phyloP scores from a whole-genome alignment of 2,329 filamentous ascomycete species.

The Ophiobolus disseminans region DNA sequence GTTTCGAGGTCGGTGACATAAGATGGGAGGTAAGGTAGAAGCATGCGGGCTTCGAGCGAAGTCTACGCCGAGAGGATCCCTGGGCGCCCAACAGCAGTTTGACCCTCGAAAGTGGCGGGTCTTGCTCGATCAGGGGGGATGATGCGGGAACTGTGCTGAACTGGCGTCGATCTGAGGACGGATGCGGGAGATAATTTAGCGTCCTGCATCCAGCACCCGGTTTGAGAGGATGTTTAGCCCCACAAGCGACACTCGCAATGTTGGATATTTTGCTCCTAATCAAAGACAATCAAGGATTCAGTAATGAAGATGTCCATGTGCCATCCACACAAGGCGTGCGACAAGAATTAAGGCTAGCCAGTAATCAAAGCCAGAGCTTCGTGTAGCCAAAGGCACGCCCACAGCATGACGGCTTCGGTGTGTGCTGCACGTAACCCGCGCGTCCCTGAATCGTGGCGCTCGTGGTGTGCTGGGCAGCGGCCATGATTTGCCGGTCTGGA shows the following conservation, averaged over 20 bases:
- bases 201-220: conserved; percentile 30
- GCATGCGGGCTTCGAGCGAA: background rate
- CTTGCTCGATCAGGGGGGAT: conserved; percentile 40
- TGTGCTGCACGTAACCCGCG: conserved; percentile 38
- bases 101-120: conserved; percentile 34
- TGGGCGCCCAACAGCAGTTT: conserved; percentile 33
- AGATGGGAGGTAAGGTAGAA: conserved; percentile 17
- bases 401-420: conserved; percentile 16
- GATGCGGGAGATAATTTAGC: conserved; percentile 40
- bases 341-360: conserved; percentile 13
- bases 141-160: conserved; percentile 42
- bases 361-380: conserved; percentile 30
- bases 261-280: conserved; percentile 40
- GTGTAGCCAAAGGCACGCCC: conserved; percentile 29
- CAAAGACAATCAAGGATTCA: conserved; percentile 21
- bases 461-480: conserved; percentile 25
- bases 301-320: conserved; percentile 9
- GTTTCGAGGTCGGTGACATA: conserved; percentile 35
- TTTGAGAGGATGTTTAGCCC: conserved; percentile 38
- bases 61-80: conserved; percentile 29
- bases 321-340: conserved; percentile 22
- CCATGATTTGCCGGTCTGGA: conserved; percentile 40
- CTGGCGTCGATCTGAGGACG: conserved; percentile 41
- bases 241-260: conserved; percentile 41
- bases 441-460: conserved; percentile 43